phyloP scores from a whole-genome alignment of 106 monocot genomes.

The Hemerocallis citrina region DNA sequence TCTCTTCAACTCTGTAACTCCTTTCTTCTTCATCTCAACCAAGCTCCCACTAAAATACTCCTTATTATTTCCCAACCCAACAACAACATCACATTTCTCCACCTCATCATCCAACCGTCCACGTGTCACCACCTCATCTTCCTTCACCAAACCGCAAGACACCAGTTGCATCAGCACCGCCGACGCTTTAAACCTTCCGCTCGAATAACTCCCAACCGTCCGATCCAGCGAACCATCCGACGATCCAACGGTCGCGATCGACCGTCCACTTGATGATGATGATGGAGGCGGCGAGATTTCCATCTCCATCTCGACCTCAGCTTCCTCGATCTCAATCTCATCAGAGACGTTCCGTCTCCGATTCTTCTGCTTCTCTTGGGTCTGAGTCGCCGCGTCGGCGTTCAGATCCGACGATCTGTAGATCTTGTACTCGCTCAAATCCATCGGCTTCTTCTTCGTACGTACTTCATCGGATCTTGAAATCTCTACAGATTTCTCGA shows the following conservation, averaged over 20 bases:
- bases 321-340: constrained; percentile 46
- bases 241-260: constrained; percentile 4
- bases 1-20: constrained; percentile 54
- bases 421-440: constrained; percentile 73
- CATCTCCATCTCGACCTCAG: too few relatives aligned
- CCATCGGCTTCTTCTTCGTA: constrained; percentile 28
- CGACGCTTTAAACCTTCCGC: constrained; percentile 51
- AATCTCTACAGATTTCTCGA: constrained; percentile 12
- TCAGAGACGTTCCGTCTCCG: constrained; percentile 30
- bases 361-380: constrained; percentile 40
- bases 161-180: constrained; percentile 75
- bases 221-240: constrained; percentile 19
- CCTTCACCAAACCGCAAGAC: constrained; percentile 63
- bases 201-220: constrained; percentile 17
- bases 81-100: too few relatives aligned
- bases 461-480: too few relatives aligned
- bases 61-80: too few relatives aligned
- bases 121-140: constrained; percentile 14
- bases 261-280: constrained; percentile 39
- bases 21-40: constrained; percentile 70
- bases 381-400: constrained; percentile 78
- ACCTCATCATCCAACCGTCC: constrained; percentile 10
- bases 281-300: constrained; percentile 83
- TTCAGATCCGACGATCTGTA: constrained; percentile 52
- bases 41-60: constrained; percentile 90